Conservation (phyloP, 163 green algal genomes). For the Prototheca cutis region DNA sequence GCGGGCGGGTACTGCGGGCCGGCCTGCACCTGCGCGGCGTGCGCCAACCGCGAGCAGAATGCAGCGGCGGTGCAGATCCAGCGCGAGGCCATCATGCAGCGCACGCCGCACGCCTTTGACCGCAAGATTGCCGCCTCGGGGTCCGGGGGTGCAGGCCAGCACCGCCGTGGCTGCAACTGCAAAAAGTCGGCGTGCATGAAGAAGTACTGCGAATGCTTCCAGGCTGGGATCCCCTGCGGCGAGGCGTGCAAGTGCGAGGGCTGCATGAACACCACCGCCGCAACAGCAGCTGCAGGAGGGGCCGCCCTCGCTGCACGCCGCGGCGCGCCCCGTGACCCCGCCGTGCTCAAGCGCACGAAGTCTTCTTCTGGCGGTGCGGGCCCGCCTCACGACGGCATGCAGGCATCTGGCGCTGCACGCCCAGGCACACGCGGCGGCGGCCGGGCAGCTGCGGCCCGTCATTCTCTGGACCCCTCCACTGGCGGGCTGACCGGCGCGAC, state of each 20-base stretch:
- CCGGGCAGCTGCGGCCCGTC: too few species aligned
- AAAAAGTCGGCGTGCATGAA: slow-evolving; percentile 80
- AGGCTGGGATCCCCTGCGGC: slow-evolving; percentile 58
- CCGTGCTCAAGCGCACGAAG: too few species aligned
- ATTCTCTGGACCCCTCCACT: too few species aligned
- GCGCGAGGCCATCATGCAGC: slow-evolving; percentile 37
- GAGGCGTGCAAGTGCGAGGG: slow-evolving; percentile 55
- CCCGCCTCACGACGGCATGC: too few species aligned
- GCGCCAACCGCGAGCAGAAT: slow-evolving; percentile 54
- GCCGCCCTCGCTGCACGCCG: too few species aligned
- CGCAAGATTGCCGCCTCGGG: slow-evolving; percentile 5
- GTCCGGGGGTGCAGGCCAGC: slow-evolving; percentile 9
- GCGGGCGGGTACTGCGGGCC: slow-evolving; percentile 49
- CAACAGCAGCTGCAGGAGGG: background rate
- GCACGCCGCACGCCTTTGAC: slow-evolving; percentile 64
- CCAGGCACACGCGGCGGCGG: too few species aligned
- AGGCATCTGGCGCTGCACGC: too few species aligned
- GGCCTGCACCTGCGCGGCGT: slow-evolving; percentile 53
- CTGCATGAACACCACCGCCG: slow-evolving; percentile 55
- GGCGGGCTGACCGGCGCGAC: too few species aligned
- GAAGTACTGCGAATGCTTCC: slow-evolving; percentile 95
- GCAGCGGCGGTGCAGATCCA: slow-evolving; percentile 27
- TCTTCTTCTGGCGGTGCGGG: too few species aligned
- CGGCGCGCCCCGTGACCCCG: too few species aligned
- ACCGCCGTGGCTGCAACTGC: slow-evolving; percentile 75